Conservation (phyloP, 2,329 filamentous ascomycete genomes). For the Pseudogymnoascus sp. region DNA sequence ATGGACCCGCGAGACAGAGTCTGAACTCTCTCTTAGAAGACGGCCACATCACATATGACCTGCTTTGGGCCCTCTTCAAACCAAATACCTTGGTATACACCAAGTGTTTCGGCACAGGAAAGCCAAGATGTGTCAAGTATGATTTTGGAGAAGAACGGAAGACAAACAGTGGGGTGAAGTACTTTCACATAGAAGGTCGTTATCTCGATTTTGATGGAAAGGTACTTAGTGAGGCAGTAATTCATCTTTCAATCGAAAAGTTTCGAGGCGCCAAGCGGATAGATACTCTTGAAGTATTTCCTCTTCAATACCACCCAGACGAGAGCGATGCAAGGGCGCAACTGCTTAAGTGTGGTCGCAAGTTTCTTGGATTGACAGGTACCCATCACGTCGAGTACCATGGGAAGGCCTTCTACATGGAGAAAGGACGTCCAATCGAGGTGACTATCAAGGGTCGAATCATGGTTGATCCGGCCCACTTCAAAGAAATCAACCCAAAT, state of each 20-base stretch:
- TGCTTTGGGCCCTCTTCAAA: conserved; percentile 11
- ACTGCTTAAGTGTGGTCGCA: conserved; percentile 24
- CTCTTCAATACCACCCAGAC: conserved; percentile 24
- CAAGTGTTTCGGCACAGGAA: conserved; percentile 2
- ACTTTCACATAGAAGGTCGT: conserved; percentile 12
- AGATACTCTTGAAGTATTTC: conserved; percentile 26
- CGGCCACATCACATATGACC: conserved; percentile 10
- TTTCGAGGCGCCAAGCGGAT: conserved; percentile 19
- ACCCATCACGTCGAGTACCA: conserved; percentile 26
- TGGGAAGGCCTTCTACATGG: conserved; percentile 29
- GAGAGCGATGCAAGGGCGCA: conserved; percentile 19
- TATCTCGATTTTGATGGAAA: conserved; percentile 28
- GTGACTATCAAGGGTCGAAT: conserved; percentile 22
- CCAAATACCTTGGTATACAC: conserved; percentile 9
- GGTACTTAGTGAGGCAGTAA: conserved; percentile 22
- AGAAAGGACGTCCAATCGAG: conserved; percentile 19
- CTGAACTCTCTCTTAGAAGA: background rate
- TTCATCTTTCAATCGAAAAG: conserved; percentile 17
- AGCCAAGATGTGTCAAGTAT: conserved; percentile 10
- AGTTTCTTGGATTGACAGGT: conserved; percentile 25
- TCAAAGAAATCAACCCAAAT: conserved; percentile 24
- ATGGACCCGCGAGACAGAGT: background rate
- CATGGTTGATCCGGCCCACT: conserved; percentile 25
- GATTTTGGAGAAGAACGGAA: conserved; percentile 9
- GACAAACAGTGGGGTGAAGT: conserved; percentile 5